Percentiles rank a stretch among this genome's conserved stretches.
phyloP scores from a whole-genome alignment of 1,284 basidiomycete species.

The Spongiforma sp. region DNA sequence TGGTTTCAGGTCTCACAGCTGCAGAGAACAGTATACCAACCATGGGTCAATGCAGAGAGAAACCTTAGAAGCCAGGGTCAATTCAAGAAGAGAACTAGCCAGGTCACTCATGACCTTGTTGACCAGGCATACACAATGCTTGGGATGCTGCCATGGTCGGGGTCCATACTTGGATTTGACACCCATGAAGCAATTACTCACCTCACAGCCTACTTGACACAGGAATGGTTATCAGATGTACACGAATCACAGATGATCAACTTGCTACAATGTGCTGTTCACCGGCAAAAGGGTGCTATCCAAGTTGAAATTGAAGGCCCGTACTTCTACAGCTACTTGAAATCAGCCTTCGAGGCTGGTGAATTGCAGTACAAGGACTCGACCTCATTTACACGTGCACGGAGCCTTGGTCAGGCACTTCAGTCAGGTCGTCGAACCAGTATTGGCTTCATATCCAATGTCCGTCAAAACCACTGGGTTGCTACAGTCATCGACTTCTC shows the following conservation, averaged over 20 bases:
- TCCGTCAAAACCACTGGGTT: neutral
- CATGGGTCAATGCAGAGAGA: neutral
- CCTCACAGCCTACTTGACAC: constrained; percentile 1
- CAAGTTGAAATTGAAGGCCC: neutral
- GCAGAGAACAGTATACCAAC: neutral
- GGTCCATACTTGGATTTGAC: neutral
- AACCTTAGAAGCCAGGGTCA: neutral
- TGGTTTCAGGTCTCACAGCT: neutral
- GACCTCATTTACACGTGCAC: neutral
- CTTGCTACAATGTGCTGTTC: neutral
- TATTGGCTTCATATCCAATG: neutral
- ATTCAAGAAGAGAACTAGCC: neutral
- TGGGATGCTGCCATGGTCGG: neutral
- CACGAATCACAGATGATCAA: constrained; percentile 1
- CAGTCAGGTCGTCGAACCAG: neutral
- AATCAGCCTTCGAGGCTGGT: neutral
- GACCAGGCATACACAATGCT: neutral
- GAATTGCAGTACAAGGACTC: neutral
- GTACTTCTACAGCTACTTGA: constrained; percentile 1
- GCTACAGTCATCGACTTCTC: constrained; percentile 1
- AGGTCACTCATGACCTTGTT: neutral
- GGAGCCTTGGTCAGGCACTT: neutral
- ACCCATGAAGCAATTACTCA: neutral
- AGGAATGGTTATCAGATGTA: constrained; percentile 2
- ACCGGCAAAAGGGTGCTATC: neutral